Conservation (phyloP, 2,329 filamentous ascomycete species). For the Monilinia vaccinii-corymbosi region DNA sequence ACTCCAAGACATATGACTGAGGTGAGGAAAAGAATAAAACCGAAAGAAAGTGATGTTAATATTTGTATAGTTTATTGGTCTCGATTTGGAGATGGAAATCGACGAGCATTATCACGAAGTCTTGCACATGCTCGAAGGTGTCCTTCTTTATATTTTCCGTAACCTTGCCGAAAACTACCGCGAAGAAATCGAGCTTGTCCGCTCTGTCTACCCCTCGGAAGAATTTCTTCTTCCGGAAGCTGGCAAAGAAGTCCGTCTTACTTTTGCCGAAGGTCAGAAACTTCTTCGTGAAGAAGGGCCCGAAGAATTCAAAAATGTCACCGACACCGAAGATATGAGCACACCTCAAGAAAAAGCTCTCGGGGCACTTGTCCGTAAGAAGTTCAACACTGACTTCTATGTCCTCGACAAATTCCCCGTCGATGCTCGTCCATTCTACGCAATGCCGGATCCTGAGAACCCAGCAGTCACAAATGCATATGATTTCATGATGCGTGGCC, state of each 20-base stretch:
- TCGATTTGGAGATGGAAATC: constrained; percentile 88
- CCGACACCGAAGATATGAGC: constrained; percentile 69
- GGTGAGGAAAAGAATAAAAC: constrained; percentile 29
- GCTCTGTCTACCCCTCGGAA: constrained; percentile 67
- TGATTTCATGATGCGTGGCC: constrained; percentile 86
- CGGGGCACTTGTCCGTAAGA: constrained; percentile 74
- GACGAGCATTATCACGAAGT: constrained; percentile 71
- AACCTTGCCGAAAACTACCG: constrained; percentile 54
- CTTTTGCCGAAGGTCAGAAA: constrained; percentile 68
- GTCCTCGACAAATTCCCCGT: constrained; percentile 95
- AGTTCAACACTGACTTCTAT: constrained; percentile 94
- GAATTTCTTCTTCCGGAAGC: constrained; percentile 65
- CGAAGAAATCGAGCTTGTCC: constrained; percentile 63
- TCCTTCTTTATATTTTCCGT: constrained; percentile 72
- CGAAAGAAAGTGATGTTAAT: not conserved
- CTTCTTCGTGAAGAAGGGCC: constrained; percentile 69
- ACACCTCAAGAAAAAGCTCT: constrained; percentile 84
- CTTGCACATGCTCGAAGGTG: constrained; percentile 58
- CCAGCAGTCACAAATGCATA: constrained; percentile 57
- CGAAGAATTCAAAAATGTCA: constrained; percentile 55
- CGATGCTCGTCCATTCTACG: constrained; percentile 82
- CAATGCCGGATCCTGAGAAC: constrained; percentile 65
- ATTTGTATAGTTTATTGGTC: constrained; percentile 58
- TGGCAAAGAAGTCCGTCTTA: constrained; percentile 67
- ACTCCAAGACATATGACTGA: constrained; percentile 80